These are phyloP conservation scores for Pichia rugopelliculosa DNA, from an alignment of 805 yeast genomes.

Conservation along the genomic window DNA sequence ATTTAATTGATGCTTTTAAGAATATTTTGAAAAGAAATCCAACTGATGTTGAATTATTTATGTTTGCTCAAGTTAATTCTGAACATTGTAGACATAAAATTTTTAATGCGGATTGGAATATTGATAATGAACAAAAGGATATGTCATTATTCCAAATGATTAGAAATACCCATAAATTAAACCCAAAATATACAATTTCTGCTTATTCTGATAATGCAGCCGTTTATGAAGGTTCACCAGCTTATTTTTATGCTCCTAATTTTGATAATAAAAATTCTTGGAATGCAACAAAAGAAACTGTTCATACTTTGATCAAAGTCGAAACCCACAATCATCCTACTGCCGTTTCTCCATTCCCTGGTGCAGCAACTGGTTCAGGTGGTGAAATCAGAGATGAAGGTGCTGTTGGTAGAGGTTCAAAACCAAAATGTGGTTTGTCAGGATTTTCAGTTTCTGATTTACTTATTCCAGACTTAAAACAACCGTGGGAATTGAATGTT, in stretches of 20 bases:
- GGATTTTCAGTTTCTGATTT: constrained; percentile 92
- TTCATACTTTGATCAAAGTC: constrained; percentile 87
- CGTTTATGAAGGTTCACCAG: constrained; percentile 78
- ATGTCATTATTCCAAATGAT: constrained; percentile 87
- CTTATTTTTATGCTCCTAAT: constrained; percentile 75
- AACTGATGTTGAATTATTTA: constrained; percentile 94
- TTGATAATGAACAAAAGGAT: constrained; percentile 73
- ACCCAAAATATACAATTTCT: constrained; percentile 76
- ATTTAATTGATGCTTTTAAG: constrained; percentile 76
- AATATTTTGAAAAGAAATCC: constrained; percentile 77
- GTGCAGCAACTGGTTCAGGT: constrained; percentile 99
- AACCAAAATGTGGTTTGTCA: constrained; percentile 90
- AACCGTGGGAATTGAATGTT: constrained; percentile 91
- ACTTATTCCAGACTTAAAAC: constrained; percentile 72
- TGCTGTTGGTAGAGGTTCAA: constrained; percentile 98
- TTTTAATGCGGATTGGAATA: constrained; percentile 97
- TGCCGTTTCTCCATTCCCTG: constrained; percentile 98
- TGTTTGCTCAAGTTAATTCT: constrained; percentile 99
- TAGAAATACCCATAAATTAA: constrained; percentile 78
- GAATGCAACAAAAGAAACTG: constrained; percentile 66
- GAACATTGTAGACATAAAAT: constrained; percentile 99
- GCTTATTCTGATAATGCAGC: constrained; percentile 99
- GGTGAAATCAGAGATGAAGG: constrained; percentile 99
- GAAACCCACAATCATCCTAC: constrained; percentile 99
- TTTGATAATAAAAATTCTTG: constrained; percentile 56